These are phyloP conservation scores for Alternaria sp. DNA, from an alignment of 2,329 filamentous ascomycete species.

Conservation along the genomic window DNA sequence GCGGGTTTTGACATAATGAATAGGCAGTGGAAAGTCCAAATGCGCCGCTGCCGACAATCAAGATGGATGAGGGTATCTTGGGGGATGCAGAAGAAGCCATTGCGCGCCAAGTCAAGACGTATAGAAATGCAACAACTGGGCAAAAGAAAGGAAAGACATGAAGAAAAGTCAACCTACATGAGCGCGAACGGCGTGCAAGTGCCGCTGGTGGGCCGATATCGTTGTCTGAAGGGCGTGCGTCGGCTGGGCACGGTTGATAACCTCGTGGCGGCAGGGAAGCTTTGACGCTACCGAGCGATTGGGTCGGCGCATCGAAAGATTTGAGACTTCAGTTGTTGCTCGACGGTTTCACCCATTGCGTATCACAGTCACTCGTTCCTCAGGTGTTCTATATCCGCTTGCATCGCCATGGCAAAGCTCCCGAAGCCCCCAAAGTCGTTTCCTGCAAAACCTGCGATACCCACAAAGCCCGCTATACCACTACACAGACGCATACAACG, in stretches of 20 bases:
- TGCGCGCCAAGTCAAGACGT: conserved; percentile 2
- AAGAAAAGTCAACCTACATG: conserved; percentile 17
- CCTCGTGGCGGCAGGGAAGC: conserved; percentile 24
- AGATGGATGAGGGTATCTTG: conserved; percentile 53
- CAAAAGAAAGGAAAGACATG: conserved; percentile 1
- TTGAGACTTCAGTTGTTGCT: conserved; percentile 15
- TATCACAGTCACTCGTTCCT: conserved; percentile 18
- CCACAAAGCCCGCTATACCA: conserved; percentile 27
- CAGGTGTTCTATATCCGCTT: conserved; percentile 9
- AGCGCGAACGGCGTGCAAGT: conserved; percentile 10
- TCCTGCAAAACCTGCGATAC: conserved; percentile 30
- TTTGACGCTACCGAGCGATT: conserved; percentile 23
- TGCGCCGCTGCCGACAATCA: conserved; percentile 62
- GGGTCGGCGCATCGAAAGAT: conserved; percentile 28
- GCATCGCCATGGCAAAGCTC: conserved; percentile 45
- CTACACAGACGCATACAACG: conserved; percentile 26
- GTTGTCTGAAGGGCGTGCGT: conserved; percentile 28
- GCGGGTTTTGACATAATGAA: conserved; percentile 69
- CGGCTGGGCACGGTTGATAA: conserved; percentile 36
- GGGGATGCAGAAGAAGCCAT: conserved; percentile 32
- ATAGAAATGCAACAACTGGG: conserved; percentile 3
- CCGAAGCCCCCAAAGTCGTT: conserved; percentile 38
- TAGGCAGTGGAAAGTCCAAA: conserved; percentile 72
- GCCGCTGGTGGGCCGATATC: conserved; percentile 39
- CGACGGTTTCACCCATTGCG: conserved; percentile 26